Conservation (phyloP, 208 protist genomes). For the Spongospora subterranea region DNA sequence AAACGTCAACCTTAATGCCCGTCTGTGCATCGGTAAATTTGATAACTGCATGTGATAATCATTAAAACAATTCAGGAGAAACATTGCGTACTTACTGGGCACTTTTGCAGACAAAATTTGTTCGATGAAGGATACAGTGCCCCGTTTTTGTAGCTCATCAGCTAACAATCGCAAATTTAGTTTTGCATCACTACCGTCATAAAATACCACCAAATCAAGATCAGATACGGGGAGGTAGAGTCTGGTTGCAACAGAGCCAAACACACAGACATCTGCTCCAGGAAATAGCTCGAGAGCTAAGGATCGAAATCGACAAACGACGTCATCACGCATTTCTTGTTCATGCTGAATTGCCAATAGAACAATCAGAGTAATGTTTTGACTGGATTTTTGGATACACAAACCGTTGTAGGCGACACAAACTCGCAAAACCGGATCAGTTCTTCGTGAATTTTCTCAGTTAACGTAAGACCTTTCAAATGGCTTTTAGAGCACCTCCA, state of each 20-base stretch:
- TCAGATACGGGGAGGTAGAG: slow-evolving; percentile 66
- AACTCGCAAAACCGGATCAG: slow-evolving; percentile 47
- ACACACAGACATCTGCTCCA: slow-evolving; percentile 45
- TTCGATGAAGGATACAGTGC: slow-evolving; percentile 37
- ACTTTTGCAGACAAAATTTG: slow-evolving; percentile 57
- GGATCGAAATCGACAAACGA: neutral
- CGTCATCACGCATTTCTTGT: neutral
- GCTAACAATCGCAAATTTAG: neutral
- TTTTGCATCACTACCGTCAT: neutral
- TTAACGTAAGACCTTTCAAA: neutral
- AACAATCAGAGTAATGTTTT: neutral
- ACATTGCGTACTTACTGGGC: slow-evolving; percentile 49
- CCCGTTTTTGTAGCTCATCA: neutral
- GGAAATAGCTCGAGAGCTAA: neutral
- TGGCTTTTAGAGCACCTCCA: neutral
- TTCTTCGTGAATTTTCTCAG: slow-evolving; percentile 51
- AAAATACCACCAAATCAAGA: slow-evolving; percentile 62
- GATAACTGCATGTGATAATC: slow-evolving; percentile 39
- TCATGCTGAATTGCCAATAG: neutral
- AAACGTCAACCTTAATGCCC: slow-evolving; percentile 54
- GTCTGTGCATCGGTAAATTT: slow-evolving; percentile 20
- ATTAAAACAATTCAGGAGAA: neutral
- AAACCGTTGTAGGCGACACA: slow-evolving; percentile 26
- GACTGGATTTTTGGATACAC: neutral
- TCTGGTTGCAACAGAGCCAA: slow-evolving; percentile 63